Evolutionary conservation across 2,329 filamentous ascomycete species (phyloP).

Genomic region (Teratosphaeria destructans): DNA sequence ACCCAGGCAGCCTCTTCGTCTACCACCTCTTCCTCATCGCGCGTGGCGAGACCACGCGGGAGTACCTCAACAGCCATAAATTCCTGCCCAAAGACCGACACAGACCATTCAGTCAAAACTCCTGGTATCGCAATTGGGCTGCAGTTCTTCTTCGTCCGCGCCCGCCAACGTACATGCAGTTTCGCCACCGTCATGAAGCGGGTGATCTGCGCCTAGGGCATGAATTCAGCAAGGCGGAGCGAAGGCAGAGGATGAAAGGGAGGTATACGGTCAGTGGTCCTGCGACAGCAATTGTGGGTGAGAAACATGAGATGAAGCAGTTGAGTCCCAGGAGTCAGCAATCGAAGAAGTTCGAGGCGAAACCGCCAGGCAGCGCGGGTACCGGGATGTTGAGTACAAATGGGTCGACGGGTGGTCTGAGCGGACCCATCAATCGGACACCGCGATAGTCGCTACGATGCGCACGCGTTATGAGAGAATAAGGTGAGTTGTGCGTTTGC

Average conservation of each 20-base stretch:
- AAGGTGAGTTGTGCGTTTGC: not conserved
- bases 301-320: constrained; percentile 7
- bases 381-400: not conserved
- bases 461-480: not conserved
- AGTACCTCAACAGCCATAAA: constrained; percentile 93
- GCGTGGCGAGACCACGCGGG: constrained; percentile 85
- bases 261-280: constrained; percentile 21
- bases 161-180: constrained; percentile 77
- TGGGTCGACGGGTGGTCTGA: not conserved
- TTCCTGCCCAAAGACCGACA: constrained; percentile 88
- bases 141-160: constrained; percentile 73
- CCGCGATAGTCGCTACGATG: not conserved
- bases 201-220: constrained; percentile 77
- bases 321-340: not conserved
- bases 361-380: not conserved
- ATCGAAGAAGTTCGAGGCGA: not conserved
- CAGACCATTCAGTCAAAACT: constrained; percentile 73
- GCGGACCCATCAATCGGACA: not conserved
- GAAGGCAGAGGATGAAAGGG: constrained; percentile 43
- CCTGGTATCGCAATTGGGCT: constrained; percentile 65
- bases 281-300: not conserved
- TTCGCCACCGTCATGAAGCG: constrained; percentile 64
- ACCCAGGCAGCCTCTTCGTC: constrained; percentile 70
- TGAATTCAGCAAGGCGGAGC: constrained; percentile 31
- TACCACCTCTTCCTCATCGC: constrained; percentile 91